phyloP scores from a whole-genome alignment of 2,329 filamentous ascomycete genomes.

The Cyphellophora attinorum region DNA sequence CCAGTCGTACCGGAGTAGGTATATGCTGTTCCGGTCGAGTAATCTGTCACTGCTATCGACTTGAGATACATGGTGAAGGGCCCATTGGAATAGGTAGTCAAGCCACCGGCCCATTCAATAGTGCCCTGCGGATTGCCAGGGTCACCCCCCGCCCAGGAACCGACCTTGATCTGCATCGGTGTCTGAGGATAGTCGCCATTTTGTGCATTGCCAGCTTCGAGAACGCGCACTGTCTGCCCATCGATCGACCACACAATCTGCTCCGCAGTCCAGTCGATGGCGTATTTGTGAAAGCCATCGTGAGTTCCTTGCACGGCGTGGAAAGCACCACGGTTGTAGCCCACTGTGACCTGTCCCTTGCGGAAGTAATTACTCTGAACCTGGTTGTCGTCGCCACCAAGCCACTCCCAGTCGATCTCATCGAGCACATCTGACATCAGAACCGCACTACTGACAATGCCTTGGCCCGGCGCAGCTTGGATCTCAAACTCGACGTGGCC shows the following conservation, averaged over 20 bases:
- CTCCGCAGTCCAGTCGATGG: conserved; percentile 57
- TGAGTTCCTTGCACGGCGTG: conserved; percentile 56
- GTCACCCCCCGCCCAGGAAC: conserved; percentile 58
- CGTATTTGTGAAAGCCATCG: conserved; percentile 35
- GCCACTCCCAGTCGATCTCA: conserved; percentile 96
- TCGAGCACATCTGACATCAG: conserved; percentile 85
- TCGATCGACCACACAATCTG: conserved; percentile 58
- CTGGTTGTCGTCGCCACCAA: conserved; percentile 64
- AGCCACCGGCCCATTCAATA: conserved; percentile 60
- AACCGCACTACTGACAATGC: conserved; percentile 88
- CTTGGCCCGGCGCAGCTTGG: conserved; percentile 76
- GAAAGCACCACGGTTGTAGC: conserved; percentile 81
- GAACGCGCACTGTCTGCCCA: conserved; percentile 49
- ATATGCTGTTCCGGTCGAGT: conserved; percentile 84
- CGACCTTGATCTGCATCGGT: conserved; percentile 61
- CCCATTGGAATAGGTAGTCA: conserved; percentile 54
- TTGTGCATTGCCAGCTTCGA: conserved; percentile 50
- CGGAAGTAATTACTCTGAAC: conserved; percentile 98
- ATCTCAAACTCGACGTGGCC: conserved; percentile 78
- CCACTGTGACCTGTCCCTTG: conserved; percentile 67
- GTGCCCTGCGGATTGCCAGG: conserved; percentile 34
- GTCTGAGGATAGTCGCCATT: conserved; percentile 61
- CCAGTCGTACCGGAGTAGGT: conserved; percentile 70
- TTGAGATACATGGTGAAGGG: conserved; percentile 70
- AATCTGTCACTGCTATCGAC: conserved; percentile 57